These are phyloP conservation scores for Inga leiocalycina DNA, from an alignment of 306 rosid species.

Conservation along the genomic window DNA sequence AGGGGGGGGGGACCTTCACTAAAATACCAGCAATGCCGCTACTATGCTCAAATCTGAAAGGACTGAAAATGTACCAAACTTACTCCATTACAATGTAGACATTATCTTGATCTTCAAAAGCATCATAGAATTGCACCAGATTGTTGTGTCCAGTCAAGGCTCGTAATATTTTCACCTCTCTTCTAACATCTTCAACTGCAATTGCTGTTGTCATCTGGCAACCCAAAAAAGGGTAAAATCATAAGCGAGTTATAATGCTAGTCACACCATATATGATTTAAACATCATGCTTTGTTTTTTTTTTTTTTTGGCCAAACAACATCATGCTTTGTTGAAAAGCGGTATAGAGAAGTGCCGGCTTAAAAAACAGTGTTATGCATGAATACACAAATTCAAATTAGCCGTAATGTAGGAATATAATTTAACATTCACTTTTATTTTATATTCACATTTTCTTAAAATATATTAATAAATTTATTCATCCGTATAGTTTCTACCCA, in stretches of 20 bases:
- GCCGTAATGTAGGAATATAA: neutral
- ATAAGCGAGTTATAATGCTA: neutral
- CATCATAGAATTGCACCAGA: slow-evolving; percentile 68
- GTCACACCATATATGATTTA: neutral
- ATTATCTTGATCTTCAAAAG: slow-evolving; percentile 72
- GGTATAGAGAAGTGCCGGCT: neutral
- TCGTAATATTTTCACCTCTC: slow-evolving; percentile 69
- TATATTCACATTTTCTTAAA: neutral
- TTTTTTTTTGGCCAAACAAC: neutral
- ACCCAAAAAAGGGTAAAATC: slow-evolving; percentile 9
- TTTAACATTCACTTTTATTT: neutral
- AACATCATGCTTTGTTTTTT: neutral
- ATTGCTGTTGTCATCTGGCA: slow-evolving; percentile 68
- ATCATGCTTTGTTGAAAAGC: neutral
- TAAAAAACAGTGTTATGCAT: neutral
- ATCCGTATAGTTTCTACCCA: neutral
- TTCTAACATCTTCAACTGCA: slow-evolving; percentile 73
- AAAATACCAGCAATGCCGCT: neutral
- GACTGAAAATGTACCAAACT: slow-evolving; percentile 40
- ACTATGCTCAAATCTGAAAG: slow-evolving; percentile 3
- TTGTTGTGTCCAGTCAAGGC: slow-evolving; percentile 69
- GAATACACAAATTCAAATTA: neutral
- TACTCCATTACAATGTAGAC: slow-evolving; percentile 84
- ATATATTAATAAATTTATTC: neutral
- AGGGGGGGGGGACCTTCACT: neutral